Percentiles rank a stretch among this genome's conserved stretches.
These are phyloP conservation scores for Vigna nakashimae DNA, from an alignment of 306 rosid species.

Conservation along the genomic window DNA sequence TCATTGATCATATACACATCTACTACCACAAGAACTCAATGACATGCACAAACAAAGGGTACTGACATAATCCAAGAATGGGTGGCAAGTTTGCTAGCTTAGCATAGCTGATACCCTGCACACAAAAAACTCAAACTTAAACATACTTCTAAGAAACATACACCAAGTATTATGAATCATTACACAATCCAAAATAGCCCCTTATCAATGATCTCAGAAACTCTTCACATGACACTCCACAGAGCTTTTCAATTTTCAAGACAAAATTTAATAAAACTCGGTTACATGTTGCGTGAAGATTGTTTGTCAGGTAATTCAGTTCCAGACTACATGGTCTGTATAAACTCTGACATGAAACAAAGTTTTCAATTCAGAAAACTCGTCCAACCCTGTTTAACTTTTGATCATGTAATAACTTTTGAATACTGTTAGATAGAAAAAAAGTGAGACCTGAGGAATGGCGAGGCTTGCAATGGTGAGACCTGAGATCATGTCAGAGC, in stretches of 20 bases:
- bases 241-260: too few relatives aligned
- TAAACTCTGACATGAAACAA: neutral
- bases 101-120: conserved; percentile 98
- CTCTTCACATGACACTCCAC: neutral
- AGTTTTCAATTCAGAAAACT: too few relatives aligned
- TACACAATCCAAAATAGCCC: neutral
- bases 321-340: too few relatives aligned
- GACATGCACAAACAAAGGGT: conserved; percentile 20
- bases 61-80: conserved; percentile 90
- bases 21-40: neutral
- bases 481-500: conserved; percentile 80
- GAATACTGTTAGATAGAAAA: neutral
- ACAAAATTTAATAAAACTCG: too few relatives aligned
- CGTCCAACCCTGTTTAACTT: neutral
- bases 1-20: neutral
- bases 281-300: neutral
- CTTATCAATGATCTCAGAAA: neutral
- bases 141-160: neutral
- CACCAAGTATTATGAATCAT: neutral
- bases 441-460: conserved; percentile 74
- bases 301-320: neutral
- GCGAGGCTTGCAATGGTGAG: conserved; percentile 98
- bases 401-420: neutral
- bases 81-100: conserved; percentile 99
- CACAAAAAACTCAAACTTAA: neutral